phyloP scores from a whole-genome alignment of 2,329 filamentous ascomycete species.

The Phialophora tarda region DNA sequence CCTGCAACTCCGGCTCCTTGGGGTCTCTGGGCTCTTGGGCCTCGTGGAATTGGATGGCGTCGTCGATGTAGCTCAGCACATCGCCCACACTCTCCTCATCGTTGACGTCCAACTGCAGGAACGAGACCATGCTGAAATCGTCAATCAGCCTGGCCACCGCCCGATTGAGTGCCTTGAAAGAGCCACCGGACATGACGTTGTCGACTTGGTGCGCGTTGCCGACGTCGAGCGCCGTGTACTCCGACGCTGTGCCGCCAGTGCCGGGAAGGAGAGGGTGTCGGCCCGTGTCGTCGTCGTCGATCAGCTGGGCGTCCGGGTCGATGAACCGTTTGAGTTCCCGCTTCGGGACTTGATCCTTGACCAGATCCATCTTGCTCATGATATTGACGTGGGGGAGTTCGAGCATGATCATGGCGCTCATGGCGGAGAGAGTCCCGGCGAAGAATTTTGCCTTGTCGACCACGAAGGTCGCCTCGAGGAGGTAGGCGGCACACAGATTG shows the following conservation, averaged over 20 bases:
- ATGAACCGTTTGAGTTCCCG: conserved; percentile 89
- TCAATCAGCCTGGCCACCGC: conserved; percentile 92
- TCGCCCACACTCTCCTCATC: conserved; percentile 88
- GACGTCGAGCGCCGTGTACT: conserved; percentile 56
- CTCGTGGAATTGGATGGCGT: conserved; percentile 91
- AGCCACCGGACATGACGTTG: conserved; percentile 77
- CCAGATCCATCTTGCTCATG: conserved; percentile 95
- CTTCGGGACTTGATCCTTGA: conserved; percentile 85
- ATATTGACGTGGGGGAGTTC: conserved; percentile 97
- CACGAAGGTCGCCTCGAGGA: conserved; percentile 94
- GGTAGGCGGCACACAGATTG: conserved; percentile 88
- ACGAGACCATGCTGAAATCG: conserved; percentile 97
- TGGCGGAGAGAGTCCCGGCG: conserved; percentile 89
- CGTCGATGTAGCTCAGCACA: conserved; percentile 89
- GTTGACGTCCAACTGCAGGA: conserved; percentile 84
- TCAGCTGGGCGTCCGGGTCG: conserved; percentile 78
- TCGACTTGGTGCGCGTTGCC: conserved; percentile 63
- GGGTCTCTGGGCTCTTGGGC: conserved; percentile 90
- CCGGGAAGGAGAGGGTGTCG: conserved; percentile 40
- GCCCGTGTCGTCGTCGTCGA: conserved; percentile 78
- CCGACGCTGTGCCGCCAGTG: conserved; percentile 32
- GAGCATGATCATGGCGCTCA: conserved; percentile 99
- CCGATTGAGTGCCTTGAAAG: conserved; percentile 81
- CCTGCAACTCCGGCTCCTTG: conserved; percentile 64
- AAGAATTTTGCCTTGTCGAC: conserved; percentile 98